Percentiles rank a stretch among this genome's conserved stretches.
phyloP scores from a whole-genome alignment of 768 basidiomycete genomes.

The Psilocybe cubensis region DNA sequence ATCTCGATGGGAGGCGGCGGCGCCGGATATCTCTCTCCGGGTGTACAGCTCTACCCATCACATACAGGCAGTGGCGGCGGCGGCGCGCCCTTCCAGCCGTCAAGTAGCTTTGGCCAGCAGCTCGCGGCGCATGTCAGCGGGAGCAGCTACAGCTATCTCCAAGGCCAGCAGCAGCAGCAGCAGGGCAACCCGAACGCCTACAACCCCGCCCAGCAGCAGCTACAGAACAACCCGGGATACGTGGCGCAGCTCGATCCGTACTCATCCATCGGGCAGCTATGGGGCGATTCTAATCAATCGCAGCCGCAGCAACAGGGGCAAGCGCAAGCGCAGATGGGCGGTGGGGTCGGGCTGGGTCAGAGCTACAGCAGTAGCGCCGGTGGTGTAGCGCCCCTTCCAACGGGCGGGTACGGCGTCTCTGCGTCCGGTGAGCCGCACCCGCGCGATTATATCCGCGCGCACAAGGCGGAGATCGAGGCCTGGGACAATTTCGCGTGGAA shows the following conservation, averaged over 20 bases:
- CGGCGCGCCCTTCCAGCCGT: slow-evolving; percentile 44
- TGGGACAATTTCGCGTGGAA: slow-evolving; percentile 79
- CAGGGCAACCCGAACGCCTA: slow-evolving; percentile 34
- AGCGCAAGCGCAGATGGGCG: slow-evolving; percentile 1
- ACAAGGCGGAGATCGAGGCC: slow-evolving; percentile 70
- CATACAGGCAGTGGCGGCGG: slow-evolving; percentile 3
- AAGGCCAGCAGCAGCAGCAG: slow-evolving; percentile 33
- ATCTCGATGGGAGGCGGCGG: slow-evolving; percentile 10
- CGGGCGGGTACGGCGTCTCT: slow-evolving; percentile 26
- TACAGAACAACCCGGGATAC: slow-evolving; percentile 48
- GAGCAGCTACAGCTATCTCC: slow-evolving; percentile 42
- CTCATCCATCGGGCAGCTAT: slow-evolving; percentile 45
- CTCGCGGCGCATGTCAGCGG: slow-evolving; percentile 42
- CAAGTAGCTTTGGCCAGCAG: slow-evolving; percentile 62
- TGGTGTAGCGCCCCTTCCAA: slow-evolving; percentile 7
- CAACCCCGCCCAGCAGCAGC: slow-evolving; percentile 50
- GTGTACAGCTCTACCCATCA: slow-evolving; percentile 13
- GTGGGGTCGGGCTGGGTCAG: slow-evolving; percentile 16
- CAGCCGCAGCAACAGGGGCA: slow-evolving; percentile 22
- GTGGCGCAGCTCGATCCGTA: slow-evolving; percentile 60
- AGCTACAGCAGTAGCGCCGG: slow-evolving; percentile 10
- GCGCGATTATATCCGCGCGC: slow-evolving; percentile 63
- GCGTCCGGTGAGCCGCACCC: slow-evolving; percentile 58
- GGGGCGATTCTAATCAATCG: slow-evolving; percentile 29
- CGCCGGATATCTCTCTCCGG: slow-evolving; percentile 20